Percentiles rank a stretch among this genome's conserved stretches.
Conservation (phyloP, 768 basidiomycete genomes). For the Dictyophora rubrovolvata region DNA sequence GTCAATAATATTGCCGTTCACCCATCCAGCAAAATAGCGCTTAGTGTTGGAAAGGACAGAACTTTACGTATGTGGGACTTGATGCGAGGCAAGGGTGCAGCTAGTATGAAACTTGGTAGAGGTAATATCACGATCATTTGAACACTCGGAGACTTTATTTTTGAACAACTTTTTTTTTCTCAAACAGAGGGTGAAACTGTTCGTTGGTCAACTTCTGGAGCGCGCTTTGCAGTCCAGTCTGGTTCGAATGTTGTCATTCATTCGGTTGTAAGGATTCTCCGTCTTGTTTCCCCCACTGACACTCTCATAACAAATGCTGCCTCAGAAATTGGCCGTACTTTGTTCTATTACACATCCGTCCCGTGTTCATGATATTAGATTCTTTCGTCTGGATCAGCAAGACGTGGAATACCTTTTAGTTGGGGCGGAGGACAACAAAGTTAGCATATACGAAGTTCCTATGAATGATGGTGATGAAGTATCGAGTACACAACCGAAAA, state of each 20-base stretch:
- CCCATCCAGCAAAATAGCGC: conserved; percentile 82
- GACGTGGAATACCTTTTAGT: conserved; percentile 65
- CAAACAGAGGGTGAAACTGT: conserved; percentile 82
- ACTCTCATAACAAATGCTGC: background rate
- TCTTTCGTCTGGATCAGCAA: conserved; percentile 50
- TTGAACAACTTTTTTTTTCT: background rate
- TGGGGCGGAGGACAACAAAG: conserved; percentile 83
- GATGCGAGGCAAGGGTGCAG: conserved; percentile 85
- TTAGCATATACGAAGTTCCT: conserved; percentile 63
- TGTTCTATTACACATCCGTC: conserved; percentile 68
- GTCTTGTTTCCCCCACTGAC: background rate
- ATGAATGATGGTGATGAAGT: conserved; percentile 31
- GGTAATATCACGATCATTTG: conserved; percentile 35
- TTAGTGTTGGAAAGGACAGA: conserved; percentile 85
- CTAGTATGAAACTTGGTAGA: conserved; percentile 81
- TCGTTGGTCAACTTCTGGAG: conserved; percentile 73
- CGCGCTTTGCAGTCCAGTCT: conserved; percentile 70
- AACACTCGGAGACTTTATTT: background rate
- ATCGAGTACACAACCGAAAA: conserved; percentile 28
- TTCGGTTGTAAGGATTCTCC: conserved; percentile 44
- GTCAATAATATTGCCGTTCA: conserved; percentile 89
- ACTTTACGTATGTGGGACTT: conserved; percentile 98
- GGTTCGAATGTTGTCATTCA: conserved; percentile 74
- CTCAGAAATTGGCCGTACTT: conserved; percentile 68
- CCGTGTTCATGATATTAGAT: conserved; percentile 76